Evolutionary conservation across 805 yeast species (phyloP).

Genomic region (Saccharomycopsis sp.): DNA sequence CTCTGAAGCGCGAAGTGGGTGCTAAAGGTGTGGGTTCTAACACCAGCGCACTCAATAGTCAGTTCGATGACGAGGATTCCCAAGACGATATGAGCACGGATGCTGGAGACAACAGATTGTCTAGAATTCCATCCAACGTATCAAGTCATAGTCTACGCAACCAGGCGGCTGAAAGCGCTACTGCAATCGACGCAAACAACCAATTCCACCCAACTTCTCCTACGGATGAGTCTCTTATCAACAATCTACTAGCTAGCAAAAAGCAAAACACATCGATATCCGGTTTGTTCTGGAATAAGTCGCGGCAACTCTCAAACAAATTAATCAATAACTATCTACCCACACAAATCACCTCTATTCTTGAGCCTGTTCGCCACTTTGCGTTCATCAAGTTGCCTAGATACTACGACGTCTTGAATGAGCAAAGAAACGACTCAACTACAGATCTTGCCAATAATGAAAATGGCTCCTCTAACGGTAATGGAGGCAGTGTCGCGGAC

Average conservation of each 20-base stretch:
- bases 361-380: conserved; percentile 62
- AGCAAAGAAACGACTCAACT: background rate
- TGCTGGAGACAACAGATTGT: background rate
- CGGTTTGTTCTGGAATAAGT: conserved; percentile 25
- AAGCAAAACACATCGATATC: conserved; percentile 24
- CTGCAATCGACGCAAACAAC: background rate
- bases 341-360: conserved; percentile 46
- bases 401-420: background rate
- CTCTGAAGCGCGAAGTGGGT: background rate
- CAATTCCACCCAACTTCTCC: conserved; percentile 9
- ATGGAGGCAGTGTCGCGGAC: background rate
- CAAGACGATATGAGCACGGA: background rate
- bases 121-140: background rate
- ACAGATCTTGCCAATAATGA: background rate
- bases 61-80: background rate
- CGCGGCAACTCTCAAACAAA: conserved; percentile 24
- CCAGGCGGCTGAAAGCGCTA: background rate
- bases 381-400: conserved; percentile 45
- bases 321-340: conserved; percentile 36
- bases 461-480: background rate
- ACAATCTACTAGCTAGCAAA: conserved; percentile 10
- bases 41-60: background rate
- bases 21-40: background rate
- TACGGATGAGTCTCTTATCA: conserved; percentile 19
- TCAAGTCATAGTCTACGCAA: conserved; percentile 2